Evolutionary conservation across 306 rosid species (phyloP).

Genomic region (Cucurbita maxima): DNA sequence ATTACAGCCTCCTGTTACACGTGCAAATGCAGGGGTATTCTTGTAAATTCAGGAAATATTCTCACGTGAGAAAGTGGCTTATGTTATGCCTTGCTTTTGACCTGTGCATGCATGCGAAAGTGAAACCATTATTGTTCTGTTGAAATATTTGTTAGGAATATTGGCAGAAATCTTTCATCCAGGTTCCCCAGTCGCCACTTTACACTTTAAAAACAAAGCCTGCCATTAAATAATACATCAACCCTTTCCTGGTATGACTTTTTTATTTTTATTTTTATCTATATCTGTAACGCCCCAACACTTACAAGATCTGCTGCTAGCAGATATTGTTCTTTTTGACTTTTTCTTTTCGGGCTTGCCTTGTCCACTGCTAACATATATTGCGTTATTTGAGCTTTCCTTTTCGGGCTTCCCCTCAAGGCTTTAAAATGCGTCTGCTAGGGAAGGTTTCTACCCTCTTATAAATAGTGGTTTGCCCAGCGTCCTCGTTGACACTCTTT

Average conservation of each 20-base stretch:
- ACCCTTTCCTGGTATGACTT: background rate
- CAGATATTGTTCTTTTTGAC: no score
- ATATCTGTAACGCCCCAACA: no score
- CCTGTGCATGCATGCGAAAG: background rate
- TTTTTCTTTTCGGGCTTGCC: no score
- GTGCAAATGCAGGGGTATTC: background rate
- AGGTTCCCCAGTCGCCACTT: background rate
- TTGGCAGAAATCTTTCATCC: background rate
- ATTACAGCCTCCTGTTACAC: background rate
- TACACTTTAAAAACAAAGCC: background rate
- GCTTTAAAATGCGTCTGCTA: no score
- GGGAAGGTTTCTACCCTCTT: no score
- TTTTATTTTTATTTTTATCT: background rate
- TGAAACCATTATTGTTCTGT: background rate
- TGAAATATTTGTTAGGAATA: background rate
- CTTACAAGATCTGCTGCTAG: no score
- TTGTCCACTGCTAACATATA: no score
- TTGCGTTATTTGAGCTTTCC: no score
- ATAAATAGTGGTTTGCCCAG: no score
- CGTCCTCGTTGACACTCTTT: no score
- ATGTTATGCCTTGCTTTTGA: background rate
- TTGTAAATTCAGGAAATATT: background rate
- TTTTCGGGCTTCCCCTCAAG: no score
- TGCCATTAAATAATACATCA: background rate
- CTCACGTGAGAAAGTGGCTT: background rate